Evolutionary conservation across 1,284 basidiomycete species (phyloP).

Genomic region (Cerrena zonata): DNA sequence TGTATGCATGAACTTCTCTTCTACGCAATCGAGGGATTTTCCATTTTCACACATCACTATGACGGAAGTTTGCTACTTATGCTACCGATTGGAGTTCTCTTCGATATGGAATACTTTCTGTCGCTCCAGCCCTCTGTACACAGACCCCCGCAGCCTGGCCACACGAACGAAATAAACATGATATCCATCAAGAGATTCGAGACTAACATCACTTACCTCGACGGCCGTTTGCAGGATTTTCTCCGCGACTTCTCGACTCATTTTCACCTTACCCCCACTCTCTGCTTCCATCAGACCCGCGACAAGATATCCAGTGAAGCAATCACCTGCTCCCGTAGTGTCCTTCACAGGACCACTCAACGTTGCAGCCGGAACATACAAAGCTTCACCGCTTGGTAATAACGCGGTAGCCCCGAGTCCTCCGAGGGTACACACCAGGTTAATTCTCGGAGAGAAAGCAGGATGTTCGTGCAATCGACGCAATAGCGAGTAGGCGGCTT

Average conservation of each 20-base stretch:
- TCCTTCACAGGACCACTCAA: conserved; percentile 38
- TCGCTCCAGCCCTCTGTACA: conserved; percentile 48
- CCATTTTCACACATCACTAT: too few relatives aligned
- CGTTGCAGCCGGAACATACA: conserved; percentile 42
- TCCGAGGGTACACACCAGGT: conserved; percentile 53
- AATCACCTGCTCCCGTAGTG: conserved; percentile 58
- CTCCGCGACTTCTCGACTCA: conserved; percentile 25
- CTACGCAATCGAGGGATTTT: too few relatives aligned
- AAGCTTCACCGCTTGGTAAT: conserved; percentile 19
- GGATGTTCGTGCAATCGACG: conserved; percentile 11
- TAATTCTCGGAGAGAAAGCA: conserved; percentile 18
- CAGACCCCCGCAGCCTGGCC: conserved; percentile 59
- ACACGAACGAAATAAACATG: too few relatives aligned
- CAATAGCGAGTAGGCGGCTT: conserved; percentile 11
- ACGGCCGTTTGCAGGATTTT: conserved; percentile 35
- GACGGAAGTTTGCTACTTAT: too few relatives aligned
- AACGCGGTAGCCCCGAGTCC: conserved; percentile 40
- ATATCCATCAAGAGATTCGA: too few relatives aligned
- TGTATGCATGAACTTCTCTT: too few relatives aligned
- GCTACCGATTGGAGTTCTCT: background rate
- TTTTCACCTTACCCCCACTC: conserved; percentile 19
- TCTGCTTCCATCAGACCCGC: conserved; percentile 43
- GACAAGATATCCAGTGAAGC: conserved; percentile 55
- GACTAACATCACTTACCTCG: conserved; percentile 35
- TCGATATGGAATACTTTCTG: conserved; percentile 45